Base-by-base conservation (phyloP, 768 basidiomycete species). In the Boletus subcaerulescens region DNA sequence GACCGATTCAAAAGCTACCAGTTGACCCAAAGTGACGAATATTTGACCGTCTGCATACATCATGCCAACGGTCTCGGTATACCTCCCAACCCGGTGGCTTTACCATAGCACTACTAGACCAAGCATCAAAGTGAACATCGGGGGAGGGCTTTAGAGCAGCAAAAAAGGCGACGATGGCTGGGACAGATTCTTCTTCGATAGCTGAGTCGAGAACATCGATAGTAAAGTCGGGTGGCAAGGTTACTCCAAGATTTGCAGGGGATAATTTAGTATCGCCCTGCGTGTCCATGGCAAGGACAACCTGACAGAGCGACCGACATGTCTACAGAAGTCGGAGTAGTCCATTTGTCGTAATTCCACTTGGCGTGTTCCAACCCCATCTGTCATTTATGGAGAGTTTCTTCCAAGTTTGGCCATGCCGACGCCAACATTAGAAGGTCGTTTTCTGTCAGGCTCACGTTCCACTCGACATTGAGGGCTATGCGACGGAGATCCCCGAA, bases 231-330 rank as follows among this genome's bases (percentile, higher is more conserved):
- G 26, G 33, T 4, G 33, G 32, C 18, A 36, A 17, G 4, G 14
- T 17, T 11, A 48, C 1, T 12, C 32, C 32, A 32, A 12, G 22
- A 17, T 6, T 26, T 12, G 35, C 22, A 2, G 31, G 22, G 9
- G 46, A 24, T 4, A 26, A 2, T 4, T 29, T 11, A 2, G 38
- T 39, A 22, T 43, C 50, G 9, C 32, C 48, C 0, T 51, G 38
- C 1, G 58, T 56, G 29, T 60, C 58, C 17, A 61, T 36, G n/a
- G 39, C 55, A 15, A 61, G 41, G 14, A 17, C n/a, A 3, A 61
- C 4, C 1, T 2, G 3, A 1, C 5, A 2, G 14, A 48, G 47
- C 24, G 35, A 48, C 22, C 8, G 47, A 48, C 47, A 48, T 26
- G 18, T 38, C 15, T 48, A 14, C 35, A 48, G 3, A 13, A 22